phyloP scores from a whole-genome alignment of 495 filamentous ascomycete species.

The Podospora bellae-mahoneyi region DNA sequence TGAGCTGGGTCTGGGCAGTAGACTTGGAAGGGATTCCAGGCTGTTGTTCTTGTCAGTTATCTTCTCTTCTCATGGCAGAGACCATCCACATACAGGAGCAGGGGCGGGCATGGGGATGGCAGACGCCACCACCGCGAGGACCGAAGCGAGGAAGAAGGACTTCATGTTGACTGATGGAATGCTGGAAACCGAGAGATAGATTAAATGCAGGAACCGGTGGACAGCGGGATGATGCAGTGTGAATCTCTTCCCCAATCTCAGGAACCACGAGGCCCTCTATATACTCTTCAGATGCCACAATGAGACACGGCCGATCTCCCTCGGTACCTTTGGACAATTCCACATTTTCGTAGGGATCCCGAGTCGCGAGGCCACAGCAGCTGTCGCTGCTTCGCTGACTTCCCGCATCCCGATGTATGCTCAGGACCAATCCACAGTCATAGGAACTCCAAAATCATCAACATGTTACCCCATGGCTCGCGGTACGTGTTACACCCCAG shows the following conservation, averaged over 20 bases:
- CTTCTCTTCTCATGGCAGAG: not conserved
- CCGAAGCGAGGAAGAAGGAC: conserved; percentile 19
- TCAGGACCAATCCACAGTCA: not conserved
- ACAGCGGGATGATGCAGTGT: not conserved
- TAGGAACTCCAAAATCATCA: not conserved
- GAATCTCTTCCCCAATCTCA: not conserved
- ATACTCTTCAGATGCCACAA: not conserved
- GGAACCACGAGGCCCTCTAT: not conserved
- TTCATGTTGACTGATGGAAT: conserved; percentile 26
- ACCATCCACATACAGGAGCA: not conserved
- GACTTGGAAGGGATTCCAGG: conserved; percentile 59
- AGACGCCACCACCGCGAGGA: conserved; percentile 25
- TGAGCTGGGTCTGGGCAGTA: conserved; percentile 53
- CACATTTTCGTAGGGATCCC: not conserved
- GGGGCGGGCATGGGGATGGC: conserved; percentile 35
- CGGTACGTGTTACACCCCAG: not conserved
- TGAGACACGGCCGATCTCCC: not conserved
- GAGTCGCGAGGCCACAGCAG: not conserved
- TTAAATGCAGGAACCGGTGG: not conserved
- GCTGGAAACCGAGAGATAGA: conserved; percentile 2
- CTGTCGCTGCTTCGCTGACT: not conserved
- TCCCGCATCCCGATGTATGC: not conserved
- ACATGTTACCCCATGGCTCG: not conserved
- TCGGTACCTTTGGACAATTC: not conserved
- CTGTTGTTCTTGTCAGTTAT: conserved; percentile 19